Evolutionary conservation across 108 stramenopile species (phyloP).

Genomic region (Nannochloropsis gaditana): DNA sequence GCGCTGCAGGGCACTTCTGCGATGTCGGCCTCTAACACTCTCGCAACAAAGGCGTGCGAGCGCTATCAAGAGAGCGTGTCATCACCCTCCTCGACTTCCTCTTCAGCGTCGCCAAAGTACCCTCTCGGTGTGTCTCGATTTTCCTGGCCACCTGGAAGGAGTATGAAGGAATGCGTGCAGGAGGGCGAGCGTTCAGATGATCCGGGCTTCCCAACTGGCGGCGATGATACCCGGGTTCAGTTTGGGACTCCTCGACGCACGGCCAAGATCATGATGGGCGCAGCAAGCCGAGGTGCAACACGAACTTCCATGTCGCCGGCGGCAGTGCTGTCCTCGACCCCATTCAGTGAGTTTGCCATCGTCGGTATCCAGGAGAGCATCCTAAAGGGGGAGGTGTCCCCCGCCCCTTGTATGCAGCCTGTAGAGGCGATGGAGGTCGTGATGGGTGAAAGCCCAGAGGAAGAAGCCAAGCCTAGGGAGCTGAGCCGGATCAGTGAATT

Average conservation of each 20-base stretch:
- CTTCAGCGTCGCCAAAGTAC: conserved; percentile 1
- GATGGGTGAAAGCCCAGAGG: not conserved
- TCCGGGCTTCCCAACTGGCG: not conserved
- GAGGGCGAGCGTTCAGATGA: not conserved
- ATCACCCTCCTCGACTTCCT: not conserved
- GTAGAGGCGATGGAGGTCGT: not conserved
- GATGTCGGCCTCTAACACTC: not conserved
- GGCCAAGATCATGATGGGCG: not conserved
- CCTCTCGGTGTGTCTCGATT: not conserved
- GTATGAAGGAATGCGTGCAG: not conserved
- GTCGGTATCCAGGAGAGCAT: not conserved
- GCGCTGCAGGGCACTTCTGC: not conserved
- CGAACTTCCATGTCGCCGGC: not conserved
- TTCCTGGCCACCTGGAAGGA: not conserved
- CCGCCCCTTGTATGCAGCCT: not conserved
- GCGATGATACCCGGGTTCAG: not conserved
- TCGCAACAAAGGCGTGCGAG: not conserved
- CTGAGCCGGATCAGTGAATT: conserved; percentile 16
- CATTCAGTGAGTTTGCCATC: not conserved
- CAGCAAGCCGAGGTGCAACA: not conserved
- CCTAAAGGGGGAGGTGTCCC: not conserved
- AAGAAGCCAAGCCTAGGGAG: not conserved
- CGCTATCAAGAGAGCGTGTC: not conserved
- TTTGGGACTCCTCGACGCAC: not conserved
- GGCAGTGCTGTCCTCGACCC: not conserved